Conservation (phyloP, 768 basidiomycete species). For the Trametes elegans region DNA sequence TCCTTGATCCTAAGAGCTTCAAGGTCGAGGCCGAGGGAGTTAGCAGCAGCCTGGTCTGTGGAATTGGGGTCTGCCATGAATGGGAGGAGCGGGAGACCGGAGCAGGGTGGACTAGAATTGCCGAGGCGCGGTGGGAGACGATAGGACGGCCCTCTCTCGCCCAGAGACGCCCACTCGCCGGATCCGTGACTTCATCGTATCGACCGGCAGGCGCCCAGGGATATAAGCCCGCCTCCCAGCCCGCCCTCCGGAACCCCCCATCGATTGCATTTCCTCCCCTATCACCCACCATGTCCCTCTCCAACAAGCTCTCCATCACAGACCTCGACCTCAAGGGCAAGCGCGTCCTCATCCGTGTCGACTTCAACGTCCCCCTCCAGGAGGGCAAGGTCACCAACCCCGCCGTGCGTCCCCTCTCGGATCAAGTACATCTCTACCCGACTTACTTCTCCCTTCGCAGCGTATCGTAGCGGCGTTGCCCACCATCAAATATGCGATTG, state of each 20-base stretch:
- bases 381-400: slow-evolving; percentile 94
- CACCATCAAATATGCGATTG: slow-evolving; percentile 90
- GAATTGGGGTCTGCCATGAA: slow-evolving; percentile 38
- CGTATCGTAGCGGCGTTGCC: slow-evolving; percentile 96
- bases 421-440: slow-evolving; percentile 13
- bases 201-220: slow-evolving; percentile 4
- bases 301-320: slow-evolving; percentile 90
- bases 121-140: slow-evolving; percentile 5
- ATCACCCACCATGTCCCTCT: slow-evolving; percentile 71
- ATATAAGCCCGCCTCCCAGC: slow-evolving; percentile 5
- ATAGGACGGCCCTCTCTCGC: slow-evolving; percentile 5
- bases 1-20: slow-evolving; percentile 44
- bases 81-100: background rate
- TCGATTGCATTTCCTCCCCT: slow-evolving; percentile 19
- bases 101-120: slow-evolving; percentile 14
- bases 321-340: slow-evolving; percentile 87
- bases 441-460: slow-evolving; percentile 39
- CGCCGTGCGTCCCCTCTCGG: slow-evolving; percentile 59
- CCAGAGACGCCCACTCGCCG: slow-evolving; percentile 7
- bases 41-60: slow-evolving; percentile 38
- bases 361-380: slow-evolving; percentile 93
- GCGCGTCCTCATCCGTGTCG: slow-evolving; percentile 91
- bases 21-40: slow-evolving; percentile 74
- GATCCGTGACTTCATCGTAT: slow-evolving; percentile 21
- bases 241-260: background rate